Percentiles rank a stretch among this genome's conserved stretches.
phyloP scores from a whole-genome alignment of 2,329 filamentous ascomycete species.

The Arachnomyces sp. region DNA sequence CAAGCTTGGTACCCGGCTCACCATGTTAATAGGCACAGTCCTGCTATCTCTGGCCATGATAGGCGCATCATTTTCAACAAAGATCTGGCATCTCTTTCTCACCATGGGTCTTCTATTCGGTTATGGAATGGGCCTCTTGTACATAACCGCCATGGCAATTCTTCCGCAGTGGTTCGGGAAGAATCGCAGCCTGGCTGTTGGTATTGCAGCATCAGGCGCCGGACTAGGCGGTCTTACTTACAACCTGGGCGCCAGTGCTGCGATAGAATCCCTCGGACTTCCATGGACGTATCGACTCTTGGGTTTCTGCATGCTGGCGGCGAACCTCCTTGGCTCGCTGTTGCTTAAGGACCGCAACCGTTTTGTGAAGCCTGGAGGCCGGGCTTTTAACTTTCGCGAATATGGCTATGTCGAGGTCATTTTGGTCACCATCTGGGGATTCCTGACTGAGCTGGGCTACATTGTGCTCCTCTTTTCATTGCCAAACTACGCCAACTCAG shows the following conservation, averaged over 20 bases:
- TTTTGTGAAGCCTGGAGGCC: no score
- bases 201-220: slow-evolving; percentile 20
- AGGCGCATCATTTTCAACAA: slow-evolving; percentile 18
- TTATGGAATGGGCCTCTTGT: slow-evolving; percentile 19
- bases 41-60: slow-evolving; percentile 22
- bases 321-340: slow-evolving; percentile 16
- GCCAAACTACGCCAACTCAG: slow-evolving; percentile 39
- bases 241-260: slow-evolving; percentile 17
- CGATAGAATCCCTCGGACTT: slow-evolving; percentile 23
- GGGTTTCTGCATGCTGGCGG: slow-evolving; percentile 21
- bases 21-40: no score
- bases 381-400: no score
- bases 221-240: slow-evolving; percentile 18
- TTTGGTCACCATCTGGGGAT: slow-evolving; percentile 29
- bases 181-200: slow-evolving; percentile 23
- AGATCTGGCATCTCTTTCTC: slow-evolving; percentile 18
- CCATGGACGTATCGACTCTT: slow-evolving; percentile 23
- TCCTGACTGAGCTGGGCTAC: slow-evolving; percentile 41
- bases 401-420: slow-evolving; percentile 3
- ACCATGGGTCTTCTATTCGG: slow-evolving; percentile 20
- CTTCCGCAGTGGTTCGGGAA: slow-evolving; percentile 25
- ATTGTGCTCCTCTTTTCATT: slow-evolving; percentile 41
- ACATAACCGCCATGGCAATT: slow-evolving; percentile 14
- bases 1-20: no score
- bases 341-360: slow-evolving; percentile 21